Evolutionary conservation across 2,329 filamentous ascomycete genomes (phyloP).

Genomic region (Pseudogymnoascus destructans): DNA sequence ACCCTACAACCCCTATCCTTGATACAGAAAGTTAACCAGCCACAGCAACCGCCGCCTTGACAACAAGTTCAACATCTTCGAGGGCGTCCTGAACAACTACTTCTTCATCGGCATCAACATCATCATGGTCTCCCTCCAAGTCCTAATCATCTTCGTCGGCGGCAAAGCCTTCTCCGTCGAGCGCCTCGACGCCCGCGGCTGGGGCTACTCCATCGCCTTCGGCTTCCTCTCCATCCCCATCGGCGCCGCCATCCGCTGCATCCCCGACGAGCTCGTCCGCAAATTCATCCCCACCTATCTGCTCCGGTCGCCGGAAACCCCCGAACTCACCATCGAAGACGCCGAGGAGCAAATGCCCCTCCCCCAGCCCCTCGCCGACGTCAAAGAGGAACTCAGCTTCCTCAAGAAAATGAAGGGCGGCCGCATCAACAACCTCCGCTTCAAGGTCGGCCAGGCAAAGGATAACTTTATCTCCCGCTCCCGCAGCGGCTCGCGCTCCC

Average conservation of each 20-base stretch:
- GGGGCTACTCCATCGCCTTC: conserved; percentile 76
- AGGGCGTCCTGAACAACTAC: conserved; percentile 70
- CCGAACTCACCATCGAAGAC: conserved; percentile 45
- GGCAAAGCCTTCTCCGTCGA: conserved; percentile 57
- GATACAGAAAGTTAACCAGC: conserved; percentile 18
- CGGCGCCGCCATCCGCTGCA: conserved; percentile 64
- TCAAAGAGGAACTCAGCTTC: conserved; percentile 70
- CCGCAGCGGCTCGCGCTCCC: conserved; percentile 48
- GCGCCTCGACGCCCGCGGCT: conserved; percentile 58
- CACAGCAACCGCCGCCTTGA: conserved; percentile 75
- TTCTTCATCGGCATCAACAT: conserved; percentile 80
- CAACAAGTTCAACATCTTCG: conserved; percentile 91
- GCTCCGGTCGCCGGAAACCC: conserved; percentile 20
- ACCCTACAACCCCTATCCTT: conserved; percentile 12
- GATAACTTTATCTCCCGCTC: conserved; percentile 52
- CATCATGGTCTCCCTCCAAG: conserved; percentile 79
- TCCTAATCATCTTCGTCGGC: conserved; percentile 82
- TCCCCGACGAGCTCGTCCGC: conserved; percentile 51
- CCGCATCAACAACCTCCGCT: conserved; percentile 68
- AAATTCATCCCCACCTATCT: conserved; percentile 23
- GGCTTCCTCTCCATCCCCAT: conserved; percentile 77
- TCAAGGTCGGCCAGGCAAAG: conserved; percentile 61
- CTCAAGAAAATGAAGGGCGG: conserved; percentile 70
- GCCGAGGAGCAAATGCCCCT: conserved; percentile 53
- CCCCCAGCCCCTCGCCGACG: conserved; percentile 58